Evolutionary conservation across 768 basidiomycete genomes (phyloP), one percentile per base, ranked within the genome.

Genomic region (Tricholoma furcatifolium): DNA sequence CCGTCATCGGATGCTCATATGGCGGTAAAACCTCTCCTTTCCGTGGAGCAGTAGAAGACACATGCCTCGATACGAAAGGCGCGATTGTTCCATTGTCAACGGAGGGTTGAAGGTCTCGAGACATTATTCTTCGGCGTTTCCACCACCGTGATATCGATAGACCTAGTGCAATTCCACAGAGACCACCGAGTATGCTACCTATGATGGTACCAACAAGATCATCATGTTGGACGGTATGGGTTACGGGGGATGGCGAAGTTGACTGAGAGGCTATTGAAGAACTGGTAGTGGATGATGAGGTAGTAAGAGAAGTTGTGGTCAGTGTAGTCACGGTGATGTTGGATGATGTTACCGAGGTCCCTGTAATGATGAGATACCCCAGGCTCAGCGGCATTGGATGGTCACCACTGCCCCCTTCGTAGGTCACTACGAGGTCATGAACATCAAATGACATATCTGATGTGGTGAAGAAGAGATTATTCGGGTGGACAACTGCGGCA

Each of bases 131-230:
- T 6, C 31, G 45, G 14, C 51, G 44, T 8, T 45, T 43, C 35
- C 51, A 40, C 45, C 36, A 47, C 30, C 35, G 24, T 4, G 40
- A 31, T 8, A 47, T 6, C 2, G 42, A 42, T 32, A 53, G 51
- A 11, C 6, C 23, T 1, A 42, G 24, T 2, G 45, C 43, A 27
- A 53, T 39, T 1, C 46, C n/a, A 18, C 27, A 24, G 17, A 53
- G 45, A 4, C 51, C 51, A 15, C 51, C 44, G 15, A 47, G 18
- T 11, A 35, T 45, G 6, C 51, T 21, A 35, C 51, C 51, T 2
- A 53, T 31, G 14, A 53, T 47, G 9, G 44, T 40, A n/a, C 51
- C 51, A 21, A 52, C 17, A 2, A 23, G 36, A 38, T 4, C 8
- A 5, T 9, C 20, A 27, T 14, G 30, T 27, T 18, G 36, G 18